phyloP scores from a whole-genome alignment of 176 grass and related monocot species.

The Eragrostis curvula region DNA sequence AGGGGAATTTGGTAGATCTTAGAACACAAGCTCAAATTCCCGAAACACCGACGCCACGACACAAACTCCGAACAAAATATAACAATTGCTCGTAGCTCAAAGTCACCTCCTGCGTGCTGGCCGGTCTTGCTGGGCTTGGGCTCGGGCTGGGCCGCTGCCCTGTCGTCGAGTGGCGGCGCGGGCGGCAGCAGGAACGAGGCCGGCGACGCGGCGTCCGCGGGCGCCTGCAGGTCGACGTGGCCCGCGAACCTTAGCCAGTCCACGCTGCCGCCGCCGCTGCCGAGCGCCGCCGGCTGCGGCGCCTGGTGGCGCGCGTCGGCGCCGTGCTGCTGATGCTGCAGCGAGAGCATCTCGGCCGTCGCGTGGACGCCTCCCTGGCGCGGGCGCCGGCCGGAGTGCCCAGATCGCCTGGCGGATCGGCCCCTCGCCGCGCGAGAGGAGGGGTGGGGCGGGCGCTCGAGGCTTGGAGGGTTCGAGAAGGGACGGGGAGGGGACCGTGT shows the following conservation, averaged over 20 bases:
- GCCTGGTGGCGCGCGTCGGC: slow-evolving; percentile 30
- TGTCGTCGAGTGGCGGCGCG: slow-evolving; percentile 41
- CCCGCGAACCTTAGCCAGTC: slow-evolving; percentile 52
- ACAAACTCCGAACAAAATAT: background rate
- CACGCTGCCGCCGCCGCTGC: background rate
- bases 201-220: slow-evolving; percentile 18
- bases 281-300: slow-evolving; percentile 34
- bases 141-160: slow-evolving; percentile 43
- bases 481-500: background rate
- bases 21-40: slow-evolving; percentile 34
- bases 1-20: slow-evolving; percentile 13
- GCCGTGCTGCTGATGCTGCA: slow-evolving; percentile 31
- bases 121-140: slow-evolving; percentile 34
- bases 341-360: slow-evolving; percentile 42
- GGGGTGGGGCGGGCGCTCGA: background rate
- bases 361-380: slow-evolving; percentile 36
- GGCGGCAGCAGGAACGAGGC: slow-evolving; percentile 44
- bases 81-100: slow-evolving; percentile 16
- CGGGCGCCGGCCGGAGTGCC: slow-evolving; percentile 14
- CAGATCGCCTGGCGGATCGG: slow-evolving; percentile 32
- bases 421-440: background rate
- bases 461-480: slow-evolving; percentile 23
- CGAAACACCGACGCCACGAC: background rate
- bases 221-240: slow-evolving; percentile 40
- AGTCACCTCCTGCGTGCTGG: slow-evolving; percentile 53